Base-by-base conservation (phyloP, 768 basidiomycete genomes). In the Chalciporus piperatus region DNA sequence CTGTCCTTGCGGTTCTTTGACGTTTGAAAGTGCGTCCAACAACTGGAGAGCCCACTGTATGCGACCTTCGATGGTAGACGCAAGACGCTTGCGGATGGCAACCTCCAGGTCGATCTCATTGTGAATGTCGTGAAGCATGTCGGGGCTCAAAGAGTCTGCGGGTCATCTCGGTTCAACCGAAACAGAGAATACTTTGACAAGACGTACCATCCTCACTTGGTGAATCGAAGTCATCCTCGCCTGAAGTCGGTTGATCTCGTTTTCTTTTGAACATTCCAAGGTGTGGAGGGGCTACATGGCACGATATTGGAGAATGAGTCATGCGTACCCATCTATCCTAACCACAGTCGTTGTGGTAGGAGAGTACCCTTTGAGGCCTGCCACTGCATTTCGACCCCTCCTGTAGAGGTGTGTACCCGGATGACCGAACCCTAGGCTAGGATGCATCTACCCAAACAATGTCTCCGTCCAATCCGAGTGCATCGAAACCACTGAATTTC, bases 31-130 rank as follows among this genome's bases (percentile, higher is more conserved):
- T 13, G 72, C 62, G 13, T 72, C 63, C 55, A 74, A 64, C 52
- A 77, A 58, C n/a, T 71, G 59, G 30, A 74, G 58, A 4, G 75
- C 76, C 77, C 77, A 79, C 35, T 72, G 70, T 14, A 80, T 67
- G 23, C 78, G 71, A 19, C 76, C 73, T 49, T 75, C 66, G 2
- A 76, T 63, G 10, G 75, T 73, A n/a, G 66, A 67, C 11, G 65
- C 64, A 41, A 79, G 63, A 19, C 76, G 69, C 49, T 72, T 59
- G 35, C 76, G 69, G 17, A 79, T 57, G 17, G 71, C 62, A 17
- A 80, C 68, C 51, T 79, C 77, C 33, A 77, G 59, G 55, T 72
- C 67, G 2, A 79, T 48, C 51, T 79, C 78, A 35, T 79, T 72
- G 3, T 44, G 32, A 37, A 70, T 50, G 42, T 56, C 42, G 16